Evolutionary conservation across 2,329 filamentous ascomycete species (phyloP).

Genomic region (Xylariaceae sp.): DNA sequence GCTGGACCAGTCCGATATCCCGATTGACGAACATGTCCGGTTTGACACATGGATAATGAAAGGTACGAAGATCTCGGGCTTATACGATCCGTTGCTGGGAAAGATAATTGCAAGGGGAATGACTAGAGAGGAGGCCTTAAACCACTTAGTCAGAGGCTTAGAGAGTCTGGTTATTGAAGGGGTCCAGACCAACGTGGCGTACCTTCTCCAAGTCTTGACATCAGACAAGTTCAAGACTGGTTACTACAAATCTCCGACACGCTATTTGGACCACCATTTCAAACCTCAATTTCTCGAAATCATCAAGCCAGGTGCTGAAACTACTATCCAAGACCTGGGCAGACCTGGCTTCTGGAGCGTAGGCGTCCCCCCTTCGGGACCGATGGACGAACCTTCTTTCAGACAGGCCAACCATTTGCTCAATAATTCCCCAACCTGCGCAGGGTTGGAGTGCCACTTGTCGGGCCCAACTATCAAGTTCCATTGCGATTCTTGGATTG

Average conservation of each 20-base stretch:
- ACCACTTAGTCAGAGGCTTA: not conserved
- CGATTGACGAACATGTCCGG: slow-evolving; percentile 1
- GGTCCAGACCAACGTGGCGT: not conserved
- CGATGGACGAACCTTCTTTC: slow-evolving; percentile 9
- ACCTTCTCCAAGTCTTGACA: not conserved
- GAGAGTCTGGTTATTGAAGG: slow-evolving; percentile 2
- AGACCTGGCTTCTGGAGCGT: slow-evolving; percentile 2
- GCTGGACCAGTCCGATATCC: not conserved
- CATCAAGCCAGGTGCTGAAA: slow-evolving; percentile 2
- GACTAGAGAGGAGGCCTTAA: not conserved
- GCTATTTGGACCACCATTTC: slow-evolving; percentile 4
- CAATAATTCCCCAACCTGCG: not conserved
- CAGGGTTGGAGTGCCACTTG: slow-evolving; percentile 7
- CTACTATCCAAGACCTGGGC: slow-evolving; percentile 9
- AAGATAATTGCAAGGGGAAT: slow-evolving; percentile 4
- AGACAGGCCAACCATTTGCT: slow-evolving; percentile 9
- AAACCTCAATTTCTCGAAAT: slow-evolving; percentile 6
- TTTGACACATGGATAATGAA: slow-evolving; percentile 10
- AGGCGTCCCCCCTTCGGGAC: slow-evolving; percentile 7
- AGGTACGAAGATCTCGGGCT: slow-evolving; percentile 1
- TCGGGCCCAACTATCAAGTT: slow-evolving; percentile 7
- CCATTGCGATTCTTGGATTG: slow-evolving; percentile 2
- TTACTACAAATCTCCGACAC: slow-evolving; percentile 1
- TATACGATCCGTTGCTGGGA: slow-evolving; percentile 8
- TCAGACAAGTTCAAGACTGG: not conserved